These are phyloP conservation scores for Rhodamnia rubescens DNA, from an alignment of 345 rosid species.

Conservation along the genomic window DNA sequence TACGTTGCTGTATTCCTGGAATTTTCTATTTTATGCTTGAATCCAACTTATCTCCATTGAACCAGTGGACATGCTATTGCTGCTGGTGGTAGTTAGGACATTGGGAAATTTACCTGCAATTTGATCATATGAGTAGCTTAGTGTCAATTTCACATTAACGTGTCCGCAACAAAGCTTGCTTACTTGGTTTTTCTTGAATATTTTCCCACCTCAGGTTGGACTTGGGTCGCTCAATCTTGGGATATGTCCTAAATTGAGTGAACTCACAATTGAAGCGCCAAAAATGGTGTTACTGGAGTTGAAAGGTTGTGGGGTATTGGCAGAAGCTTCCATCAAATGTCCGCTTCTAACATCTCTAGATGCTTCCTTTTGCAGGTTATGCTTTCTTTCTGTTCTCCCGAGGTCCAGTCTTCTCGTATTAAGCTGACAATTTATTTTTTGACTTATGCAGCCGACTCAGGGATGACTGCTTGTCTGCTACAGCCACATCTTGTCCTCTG, in stretches of 20 bases:
- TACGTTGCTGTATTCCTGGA: neutral
- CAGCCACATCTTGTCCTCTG: constrained; percentile 66
- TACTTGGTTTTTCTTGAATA: neutral
- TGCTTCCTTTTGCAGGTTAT: constrained; percentile 93
- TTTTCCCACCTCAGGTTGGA: constrained; percentile 44
- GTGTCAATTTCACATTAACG: neutral
- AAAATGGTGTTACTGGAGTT: constrained; percentile 78
- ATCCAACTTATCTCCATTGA: neutral
- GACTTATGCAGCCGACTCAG: constrained; percentile 59
- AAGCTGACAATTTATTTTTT: neutral
- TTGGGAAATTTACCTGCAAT: neutral
- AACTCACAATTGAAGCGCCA: constrained; percentile 69
- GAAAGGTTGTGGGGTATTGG: constrained; percentile 89
- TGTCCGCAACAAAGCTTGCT: neutral
- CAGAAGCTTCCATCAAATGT: constrained; percentile 72
- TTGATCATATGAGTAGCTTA: neutral
- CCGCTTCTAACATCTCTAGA: constrained; percentile 80
- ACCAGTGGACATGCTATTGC: neutral
- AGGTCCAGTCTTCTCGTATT: neutral
- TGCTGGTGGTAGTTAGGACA: neutral
- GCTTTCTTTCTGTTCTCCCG: neutral
- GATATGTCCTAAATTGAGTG: constrained; percentile 81
- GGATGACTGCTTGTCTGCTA: constrained; percentile 82
- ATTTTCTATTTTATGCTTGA: neutral
- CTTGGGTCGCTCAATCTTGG: constrained; percentile 84